Conservation (phyloP, 441 rosid species). For the Mallotus japonicus region DNA sequence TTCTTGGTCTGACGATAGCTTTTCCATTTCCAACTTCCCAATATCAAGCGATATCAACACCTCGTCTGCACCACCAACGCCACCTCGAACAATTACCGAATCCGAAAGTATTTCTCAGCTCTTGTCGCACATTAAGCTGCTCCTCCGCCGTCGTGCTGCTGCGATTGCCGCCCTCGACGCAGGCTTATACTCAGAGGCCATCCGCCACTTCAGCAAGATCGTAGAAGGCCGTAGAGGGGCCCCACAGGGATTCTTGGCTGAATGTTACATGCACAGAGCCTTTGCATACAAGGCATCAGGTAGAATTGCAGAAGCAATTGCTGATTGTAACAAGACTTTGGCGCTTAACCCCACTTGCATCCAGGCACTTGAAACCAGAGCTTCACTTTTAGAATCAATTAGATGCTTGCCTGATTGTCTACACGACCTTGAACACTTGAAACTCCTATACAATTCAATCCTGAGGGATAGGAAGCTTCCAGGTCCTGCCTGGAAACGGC, state of each 20-base stretch:
- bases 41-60: constrained; percentile 31
- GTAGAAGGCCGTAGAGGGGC: constrained; percentile 78
- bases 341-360: constrained; percentile 72
- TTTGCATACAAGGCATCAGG: constrained; percentile 62
- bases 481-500: constrained; percentile 86
- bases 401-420: constrained; percentile 78
- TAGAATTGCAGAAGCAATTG: constrained; percentile 73
- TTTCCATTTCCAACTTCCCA: constrained; percentile 50
- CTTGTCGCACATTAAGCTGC: constrained; percentile 72
- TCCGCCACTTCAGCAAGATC: constrained; percentile 82
- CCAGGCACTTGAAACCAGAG: constrained; percentile 85
- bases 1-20: constrained; percentile 83
- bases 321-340: constrained; percentile 77
- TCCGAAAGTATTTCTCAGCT: constrained; percentile 64
- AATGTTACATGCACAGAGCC: constrained; percentile 81
- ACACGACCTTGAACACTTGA: constrained; percentile 83
- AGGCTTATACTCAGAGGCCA: constrained; percentile 69
- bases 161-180: constrained; percentile 80
- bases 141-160: constrained; percentile 81
- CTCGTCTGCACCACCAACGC: constrained; percentile 48
- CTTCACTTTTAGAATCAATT: constrained; percentile 61
- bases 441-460: constrained; percentile 71
- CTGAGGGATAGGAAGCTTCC: constrained; percentile 78
- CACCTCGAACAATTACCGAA: constrained; percentile 48
- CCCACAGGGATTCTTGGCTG: constrained; percentile 80